Conservation (phyloP, 805 yeast species). For the Blastobotrys attinorum region DNA sequence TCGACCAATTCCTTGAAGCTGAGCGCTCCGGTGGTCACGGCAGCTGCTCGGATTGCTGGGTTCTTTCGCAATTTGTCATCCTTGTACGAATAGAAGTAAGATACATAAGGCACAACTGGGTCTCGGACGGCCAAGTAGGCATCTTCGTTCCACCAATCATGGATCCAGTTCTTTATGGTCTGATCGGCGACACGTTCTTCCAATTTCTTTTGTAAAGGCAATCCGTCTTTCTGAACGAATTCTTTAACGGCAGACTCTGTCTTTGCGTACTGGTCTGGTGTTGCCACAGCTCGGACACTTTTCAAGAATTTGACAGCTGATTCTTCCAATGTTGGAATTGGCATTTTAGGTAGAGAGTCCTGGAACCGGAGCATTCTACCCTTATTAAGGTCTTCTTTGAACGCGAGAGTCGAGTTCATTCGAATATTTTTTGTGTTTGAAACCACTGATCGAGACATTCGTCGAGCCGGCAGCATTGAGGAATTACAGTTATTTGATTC, state of each 20-base stretch:
- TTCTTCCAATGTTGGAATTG: conserved; percentile 73
- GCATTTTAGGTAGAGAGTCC: conserved; percentile 67
- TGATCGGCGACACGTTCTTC: conserved; percentile 46
- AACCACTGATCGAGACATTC: conserved; percentile 8
- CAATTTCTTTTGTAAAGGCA: conserved; percentile 60
- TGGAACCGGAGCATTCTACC: conserved; percentile 73
- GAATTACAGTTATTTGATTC: background rate
- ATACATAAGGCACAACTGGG: conserved; percentile 90
- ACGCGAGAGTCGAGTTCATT: conserved; percentile 28
- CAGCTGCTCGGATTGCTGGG: conserved; percentile 57
- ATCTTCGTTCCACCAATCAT: conserved; percentile 88
- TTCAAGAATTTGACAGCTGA: conserved; percentile 64
- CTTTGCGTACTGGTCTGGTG: conserved; percentile 43
- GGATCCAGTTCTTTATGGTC: conserved; percentile 74
- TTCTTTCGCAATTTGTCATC: conserved; percentile 38
- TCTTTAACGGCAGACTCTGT: conserved; percentile 54
- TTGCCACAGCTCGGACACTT: conserved; percentile 60
- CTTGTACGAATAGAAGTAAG: conserved; percentile 81
- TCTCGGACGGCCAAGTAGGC: conserved; percentile 88
- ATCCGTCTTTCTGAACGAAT: conserved; percentile 54
- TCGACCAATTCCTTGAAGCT: conserved; percentile 62
- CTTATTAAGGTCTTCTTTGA: conserved; percentile 34
- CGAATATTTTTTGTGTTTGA: conserved; percentile 7
- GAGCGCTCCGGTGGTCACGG: conserved; percentile 58
- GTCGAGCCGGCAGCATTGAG: conserved; percentile 5